Evolutionary conservation across 345 rosid species (phyloP).

Genomic region (Populus alba): DNA sequence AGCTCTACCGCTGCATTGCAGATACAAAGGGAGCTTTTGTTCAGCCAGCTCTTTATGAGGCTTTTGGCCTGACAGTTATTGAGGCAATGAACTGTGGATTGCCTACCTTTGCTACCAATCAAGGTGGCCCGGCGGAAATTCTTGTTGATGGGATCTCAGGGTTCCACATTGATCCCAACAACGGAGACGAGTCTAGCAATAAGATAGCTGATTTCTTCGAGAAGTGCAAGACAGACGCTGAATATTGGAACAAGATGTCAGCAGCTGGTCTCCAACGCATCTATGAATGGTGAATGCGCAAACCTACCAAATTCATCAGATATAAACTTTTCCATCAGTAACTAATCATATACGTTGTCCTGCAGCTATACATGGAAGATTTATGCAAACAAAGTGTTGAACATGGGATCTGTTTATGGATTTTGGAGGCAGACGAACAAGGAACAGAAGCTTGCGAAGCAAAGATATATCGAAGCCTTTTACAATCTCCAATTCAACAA

Average conservation of each 20-base stretch:
- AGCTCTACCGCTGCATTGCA: constrained; percentile 85
- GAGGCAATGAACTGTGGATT: constrained; percentile 98
- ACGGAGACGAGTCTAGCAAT: constrained; percentile 68
- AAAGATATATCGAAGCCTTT: constrained; percentile 65
- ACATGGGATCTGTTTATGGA: constrained; percentile 79
- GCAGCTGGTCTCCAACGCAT: constrained; percentile 66
- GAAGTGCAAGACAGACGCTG: constrained; percentile 51
- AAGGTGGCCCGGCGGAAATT: constrained; percentile 96
- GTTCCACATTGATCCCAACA: constrained; percentile 79
- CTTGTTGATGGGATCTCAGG: constrained; percentile 87
- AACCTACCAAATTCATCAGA: background rate
- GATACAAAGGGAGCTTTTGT: constrained; percentile 89
- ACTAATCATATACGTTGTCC: background rate
- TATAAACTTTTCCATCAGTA: background rate
- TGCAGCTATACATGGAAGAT: constrained; percentile 96
- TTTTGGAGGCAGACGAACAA: constrained; percentile 78
- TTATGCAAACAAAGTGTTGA: constrained; percentile 64
- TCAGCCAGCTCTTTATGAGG: constrained; percentile 95
- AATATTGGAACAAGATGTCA: constrained; percentile 61
- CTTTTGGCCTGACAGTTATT: constrained; percentile 89
- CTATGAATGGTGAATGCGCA: constrained; percentile 59
- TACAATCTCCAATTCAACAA: constrained; percentile 70
- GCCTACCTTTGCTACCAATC: constrained; percentile 86
- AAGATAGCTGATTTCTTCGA: constrained; percentile 79
- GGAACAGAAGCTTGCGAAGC: constrained; percentile 71